phyloP scores from a whole-genome alignment of 2,329 filamentous ascomycete species.

The Xylariaceae sp. region DNA sequence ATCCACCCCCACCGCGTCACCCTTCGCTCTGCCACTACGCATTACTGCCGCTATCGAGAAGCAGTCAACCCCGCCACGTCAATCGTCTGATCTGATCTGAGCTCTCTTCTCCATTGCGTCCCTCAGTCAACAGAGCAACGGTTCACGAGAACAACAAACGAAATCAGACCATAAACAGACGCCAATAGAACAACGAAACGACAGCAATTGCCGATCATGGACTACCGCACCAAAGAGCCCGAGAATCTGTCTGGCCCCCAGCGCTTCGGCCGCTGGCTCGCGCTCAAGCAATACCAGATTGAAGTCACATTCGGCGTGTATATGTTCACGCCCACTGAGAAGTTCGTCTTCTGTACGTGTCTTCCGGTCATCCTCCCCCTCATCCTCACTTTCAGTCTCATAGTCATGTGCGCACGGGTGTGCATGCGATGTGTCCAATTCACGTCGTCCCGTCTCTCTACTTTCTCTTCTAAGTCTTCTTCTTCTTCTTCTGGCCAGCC shows the following conservation, averaged over 20 bases:
- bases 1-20: no score
- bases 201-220: slow-evolving; percentile 29
- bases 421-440: no score
- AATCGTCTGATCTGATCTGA: no score
- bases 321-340: slow-evolving; percentile 95
- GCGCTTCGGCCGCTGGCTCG: slow-evolving; percentile 73
- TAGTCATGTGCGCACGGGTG: no score
- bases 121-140: no score
- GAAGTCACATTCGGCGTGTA: slow-evolving; percentile 96
- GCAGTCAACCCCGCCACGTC: no score
- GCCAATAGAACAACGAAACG: slow-evolving; percentile 15
- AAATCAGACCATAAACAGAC: slow-evolving; percentile 17
- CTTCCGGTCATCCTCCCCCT: background rate
- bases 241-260: slow-evolving; percentile 37
- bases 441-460: background rate
- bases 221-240: slow-evolving; percentile 32
- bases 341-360: slow-evolving; percentile 91
- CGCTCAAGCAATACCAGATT: slow-evolving; percentile 95
- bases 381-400: background rate
- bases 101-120: no score
- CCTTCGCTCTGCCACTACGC: no score
- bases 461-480: background rate
- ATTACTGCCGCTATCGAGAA: no score
- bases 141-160: background rate
- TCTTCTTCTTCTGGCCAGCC: no score